Percentiles rank a stretch among this genome's conserved stretches.
phyloP scores from a whole-genome alignment of 2,329 filamentous ascomycete genomes.

The Fusarium virguliforme region DNA sequence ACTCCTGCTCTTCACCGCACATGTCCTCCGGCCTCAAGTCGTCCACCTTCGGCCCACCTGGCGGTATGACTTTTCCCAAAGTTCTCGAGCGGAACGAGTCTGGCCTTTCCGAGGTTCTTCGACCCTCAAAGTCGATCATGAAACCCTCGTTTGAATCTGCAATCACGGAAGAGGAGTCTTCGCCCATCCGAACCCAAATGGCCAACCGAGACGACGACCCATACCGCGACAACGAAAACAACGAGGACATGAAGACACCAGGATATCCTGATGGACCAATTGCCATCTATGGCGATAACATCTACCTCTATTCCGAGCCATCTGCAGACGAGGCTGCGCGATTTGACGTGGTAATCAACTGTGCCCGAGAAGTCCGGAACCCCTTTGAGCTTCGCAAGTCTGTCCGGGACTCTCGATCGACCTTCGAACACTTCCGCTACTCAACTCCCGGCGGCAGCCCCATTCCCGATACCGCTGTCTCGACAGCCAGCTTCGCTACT shows the following conservation, averaged over 20 bases:
- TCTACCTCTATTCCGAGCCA: slow-evolving; percentile 86
- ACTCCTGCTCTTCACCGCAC: slow-evolving; percentile 78
- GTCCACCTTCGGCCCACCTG: slow-evolving; percentile 72
- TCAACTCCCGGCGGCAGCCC: slow-evolving; percentile 59
- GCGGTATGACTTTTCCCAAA: slow-evolving; percentile 76
- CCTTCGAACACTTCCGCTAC: slow-evolving; percentile 51
- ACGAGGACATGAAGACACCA: slow-evolving; percentile 85
- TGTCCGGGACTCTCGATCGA: slow-evolving; percentile 52
- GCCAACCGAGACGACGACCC: slow-evolving; percentile 73
- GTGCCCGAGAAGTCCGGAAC: slow-evolving; percentile 85
- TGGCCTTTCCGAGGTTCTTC: slow-evolving; percentile 72
- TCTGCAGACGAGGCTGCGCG: slow-evolving; percentile 82
- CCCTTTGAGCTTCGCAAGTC: slow-evolving; percentile 70
- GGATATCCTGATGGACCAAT: slow-evolving; percentile 88
- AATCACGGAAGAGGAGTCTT: slow-evolving; percentile 68
- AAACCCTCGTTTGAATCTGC: slow-evolving; percentile 59
- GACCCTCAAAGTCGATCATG: slow-evolving; percentile 65
- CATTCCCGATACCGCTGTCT: slow-evolving; percentile 69
- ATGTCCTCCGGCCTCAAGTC: slow-evolving; percentile 74
- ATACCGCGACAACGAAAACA: slow-evolving; percentile 77
- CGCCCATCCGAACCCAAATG: slow-evolving; percentile 73
- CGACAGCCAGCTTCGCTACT: slow-evolving; percentile 72
- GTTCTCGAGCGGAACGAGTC: slow-evolving; percentile 73
- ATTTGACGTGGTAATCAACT: slow-evolving; percentile 89
- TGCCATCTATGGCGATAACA: slow-evolving; percentile 83